phyloP scores from a whole-genome alignment of 108 stramenopile species.

The Cyclotella sp. region DNA sequence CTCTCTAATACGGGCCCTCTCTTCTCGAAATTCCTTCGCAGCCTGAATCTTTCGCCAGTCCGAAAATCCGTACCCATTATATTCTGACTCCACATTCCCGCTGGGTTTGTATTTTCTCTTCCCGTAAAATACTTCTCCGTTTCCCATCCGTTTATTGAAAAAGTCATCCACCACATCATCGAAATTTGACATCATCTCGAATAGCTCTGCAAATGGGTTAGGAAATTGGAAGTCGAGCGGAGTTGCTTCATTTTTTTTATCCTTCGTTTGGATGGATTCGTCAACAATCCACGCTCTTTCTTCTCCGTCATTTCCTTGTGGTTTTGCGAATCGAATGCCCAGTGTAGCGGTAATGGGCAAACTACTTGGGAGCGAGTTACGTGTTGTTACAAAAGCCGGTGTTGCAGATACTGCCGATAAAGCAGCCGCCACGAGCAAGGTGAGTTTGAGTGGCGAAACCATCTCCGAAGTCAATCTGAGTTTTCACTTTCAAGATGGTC shows the following conservation, averaged over 20 bases:
- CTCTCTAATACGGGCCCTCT: constrained; percentile 55
- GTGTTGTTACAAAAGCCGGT: neutral
- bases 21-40: constrained; percentile 70
- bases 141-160: constrained; percentile 76
- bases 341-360: neutral
- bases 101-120: constrained; percentile 84
- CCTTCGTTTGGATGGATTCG: neutral
- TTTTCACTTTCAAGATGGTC: neutral
- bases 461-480: constrained; percentile 3
- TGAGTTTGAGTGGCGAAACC: constrained; percentile 16
- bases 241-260: neutral
- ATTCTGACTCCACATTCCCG: constrained; percentile 68
- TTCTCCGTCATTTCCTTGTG: neutral
- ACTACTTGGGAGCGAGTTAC: no score
- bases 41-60: constrained; percentile 74
- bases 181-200: constrained; percentile 55
- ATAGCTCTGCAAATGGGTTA: constrained; percentile 42
- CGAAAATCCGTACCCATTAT: constrained; percentile 81
- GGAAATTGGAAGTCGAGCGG: constrained; percentile 28
- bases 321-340: neutral
- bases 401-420: neutral
- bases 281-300: constrained; percentile 1
- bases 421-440: neutral
- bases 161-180: constrained; percentile 87
- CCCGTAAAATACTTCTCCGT: constrained; percentile 67